Base-by-base conservation (phyloP, 257 asterid species). In the Solanum sejunctum region DNA sequence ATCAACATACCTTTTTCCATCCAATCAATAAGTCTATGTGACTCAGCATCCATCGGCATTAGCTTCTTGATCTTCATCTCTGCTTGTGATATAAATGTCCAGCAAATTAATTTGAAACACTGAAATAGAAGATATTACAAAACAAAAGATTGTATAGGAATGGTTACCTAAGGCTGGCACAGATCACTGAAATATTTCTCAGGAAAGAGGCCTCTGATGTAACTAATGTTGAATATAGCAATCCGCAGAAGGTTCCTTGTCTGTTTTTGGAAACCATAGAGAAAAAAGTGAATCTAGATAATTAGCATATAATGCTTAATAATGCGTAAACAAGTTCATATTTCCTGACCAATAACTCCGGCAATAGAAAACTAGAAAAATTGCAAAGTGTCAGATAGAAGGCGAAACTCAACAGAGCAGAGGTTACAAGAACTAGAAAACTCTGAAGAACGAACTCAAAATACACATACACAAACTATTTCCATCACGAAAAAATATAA, bases 41-140 rank as follows among this genome's bases (percentile, higher is more conserved):
- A 94, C 88, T 96, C 99, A 70, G 95, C 95, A 92, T 95, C 99
- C 95, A 96, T 88, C 49, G 99, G 99, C 98, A 95, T 93, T 57
- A 96, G 99, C 92, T 96, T 96, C 91, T 96, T 96, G 67, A 96
- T 93, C 93, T 96, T 96, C 98, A 96, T 94, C 85, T 95, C 98
- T 95, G 91, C 85, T 82, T 52, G 66, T 73, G 83, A 69, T 71
- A 57, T 60, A 58, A 26, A 26, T 60, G 52, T 75, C 70, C 49
- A 83, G 86, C 64, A 66, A 83, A 69, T 56, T 72, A 82, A 86
- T 88, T 66, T 71, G 84, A 32, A 17, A 81, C 60, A 69, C 55
- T 16, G 39, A 41, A 36, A 10, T 6, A 47, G 18, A 69, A 67
- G 23, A 45, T 55, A 21, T 13, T 51, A 52, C 55, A n/a, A 69